Evolutionary conservation across 192 early-diverging fungal species (phyloP), one percentile per base, ranked within the genome.

Genomic region (Tieghemiomyces parasiticus): DNA sequence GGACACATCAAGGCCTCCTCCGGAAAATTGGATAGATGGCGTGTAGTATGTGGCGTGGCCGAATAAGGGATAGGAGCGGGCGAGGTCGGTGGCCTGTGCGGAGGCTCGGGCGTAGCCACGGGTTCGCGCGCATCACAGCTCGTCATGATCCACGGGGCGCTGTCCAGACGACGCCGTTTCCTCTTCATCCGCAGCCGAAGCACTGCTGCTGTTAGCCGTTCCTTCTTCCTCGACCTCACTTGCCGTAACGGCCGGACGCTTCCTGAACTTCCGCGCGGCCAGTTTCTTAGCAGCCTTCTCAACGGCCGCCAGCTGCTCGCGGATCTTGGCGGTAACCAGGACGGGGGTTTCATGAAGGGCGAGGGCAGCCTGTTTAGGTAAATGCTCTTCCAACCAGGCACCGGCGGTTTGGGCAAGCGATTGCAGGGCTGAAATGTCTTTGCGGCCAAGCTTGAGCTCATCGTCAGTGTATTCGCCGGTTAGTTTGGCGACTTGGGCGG

Each of bases 401-500:
- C 14, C n/a, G 6, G 55, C 32, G 4, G 1, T 34, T 9, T 32
- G 14, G 13, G n/a, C 55, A 2, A n/a, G 4, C 32, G 34, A 4
- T 28, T 58, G 33, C 6, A 58, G 34, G 24, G 9, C 2, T n/a
- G 34, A n/a, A 10, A 58, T 25, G 19, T 58, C 55, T 34, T 58
- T 58, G 55, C 55, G 55, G 33, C 22, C 55, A 31, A 12, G 24
- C 16, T 75, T 73, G 3, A 85, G 61, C 38, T 83, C 85, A 3
- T 68, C 76, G 0, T 71, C 63, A 1, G 78, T 72, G 60, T 84
- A 74, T 56, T 81, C 64, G 4, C 33, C 59, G 58, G 61, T 59
- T 35, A 61, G 58, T 16, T 60, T 33, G 16, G 65, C 53, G 1
- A 67, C 45, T 30, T 69, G 75, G 28, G 71, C 69, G 25, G 73